Evolutionary conservation across 163 green algal genomes (phyloP).

Genomic region (Trebouxiophyceae sp.): DNA sequence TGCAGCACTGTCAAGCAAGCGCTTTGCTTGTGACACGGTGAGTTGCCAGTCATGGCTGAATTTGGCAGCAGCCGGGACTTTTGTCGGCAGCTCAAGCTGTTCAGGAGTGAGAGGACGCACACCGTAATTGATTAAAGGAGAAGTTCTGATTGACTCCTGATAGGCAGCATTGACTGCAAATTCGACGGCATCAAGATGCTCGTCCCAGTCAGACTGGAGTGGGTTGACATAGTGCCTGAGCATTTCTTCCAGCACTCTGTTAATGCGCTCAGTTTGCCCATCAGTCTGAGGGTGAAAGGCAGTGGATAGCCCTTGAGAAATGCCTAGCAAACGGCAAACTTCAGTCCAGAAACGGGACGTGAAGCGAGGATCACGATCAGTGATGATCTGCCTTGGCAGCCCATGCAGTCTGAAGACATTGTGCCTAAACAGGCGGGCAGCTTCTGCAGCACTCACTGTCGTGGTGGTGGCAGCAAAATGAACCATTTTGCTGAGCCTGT

Average conservation of each 20-base stretch:
- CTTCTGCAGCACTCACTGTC: constrained; percentile 14
- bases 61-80: too few species aligned
- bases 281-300: constrained; percentile 47
- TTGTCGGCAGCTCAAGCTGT: too few species aligned
- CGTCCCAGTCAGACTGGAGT: constrained; percentile 24
- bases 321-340: constrained; percentile 17
- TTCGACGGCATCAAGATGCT: constrained; percentile 1
- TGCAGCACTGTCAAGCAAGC: too few species aligned
- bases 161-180: background rate
- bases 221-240: constrained; percentile 27
- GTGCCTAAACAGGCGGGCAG: constrained; percentile 39
- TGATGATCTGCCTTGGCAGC: constrained; percentile 29
- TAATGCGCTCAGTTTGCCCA: constrained; percentile 50
- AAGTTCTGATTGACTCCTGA: background rate
- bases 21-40: too few species aligned
- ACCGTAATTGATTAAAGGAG: too few species aligned
- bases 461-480: constrained; percentile 27
- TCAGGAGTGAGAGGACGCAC: too few species aligned
- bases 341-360: constrained; percentile 25
- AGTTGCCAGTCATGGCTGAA: too few species aligned
- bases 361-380: constrained; percentile 35
- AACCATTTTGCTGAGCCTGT: constrained; percentile 45
- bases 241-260: constrained; percentile 41
- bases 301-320: constrained; percentile 19
- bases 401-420: constrained; percentile 36